These are phyloP conservation scores for Komagataella pastoris DNA, from an alignment of 805 yeast species.

Conservation along the genomic window DNA sequence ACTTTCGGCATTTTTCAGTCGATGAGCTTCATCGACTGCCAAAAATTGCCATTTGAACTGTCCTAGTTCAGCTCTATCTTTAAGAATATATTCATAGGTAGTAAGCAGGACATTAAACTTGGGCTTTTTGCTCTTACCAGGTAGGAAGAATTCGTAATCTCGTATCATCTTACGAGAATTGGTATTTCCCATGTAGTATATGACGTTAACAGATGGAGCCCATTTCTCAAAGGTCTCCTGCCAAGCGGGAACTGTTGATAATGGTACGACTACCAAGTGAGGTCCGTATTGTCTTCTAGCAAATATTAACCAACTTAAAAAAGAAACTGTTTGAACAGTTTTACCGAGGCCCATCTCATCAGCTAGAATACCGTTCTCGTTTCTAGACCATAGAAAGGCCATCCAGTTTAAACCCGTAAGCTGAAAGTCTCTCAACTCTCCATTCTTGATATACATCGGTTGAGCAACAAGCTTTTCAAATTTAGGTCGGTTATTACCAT, in stretches of 20 bases:
- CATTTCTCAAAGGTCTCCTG: constrained; percentile 96
- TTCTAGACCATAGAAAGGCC: constrained; percentile 97
- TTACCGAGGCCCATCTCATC: constrained; percentile 99
- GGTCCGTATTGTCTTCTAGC: constrained; percentile 98
- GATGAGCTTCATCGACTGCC: constrained; percentile 98
- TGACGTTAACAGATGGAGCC: constrained; percentile 93
- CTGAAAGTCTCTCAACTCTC: constrained; percentile 93
- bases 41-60: constrained; percentile 85
- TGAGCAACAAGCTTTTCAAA: constrained; percentile 81
- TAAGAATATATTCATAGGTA: constrained; percentile 91
- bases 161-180: constrained; percentile 72
- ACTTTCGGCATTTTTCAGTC: constrained; percentile 87
- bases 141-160: constrained; percentile 67
- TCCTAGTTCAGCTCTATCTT: constrained; percentile 75
- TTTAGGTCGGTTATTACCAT: constrained; percentile 65
- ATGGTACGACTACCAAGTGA: constrained; percentile 89
- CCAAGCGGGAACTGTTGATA: constrained; percentile 97
- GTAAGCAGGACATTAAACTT: constrained; percentile 89
- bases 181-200: constrained; percentile 87
- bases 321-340: constrained; percentile 93
- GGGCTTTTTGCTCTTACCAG: constrained; percentile 48
- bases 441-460: constrained; percentile 82
- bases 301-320: constrained; percentile 86
- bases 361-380: constrained; percentile 94
- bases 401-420: constrained; percentile 98